A percentile compares a stretch with the other conserved stretches of the same genome.
phyloP scores from a whole-genome alignment of 2,329 filamentous ascomycete species.

The Dothistroma pini region DNA sequence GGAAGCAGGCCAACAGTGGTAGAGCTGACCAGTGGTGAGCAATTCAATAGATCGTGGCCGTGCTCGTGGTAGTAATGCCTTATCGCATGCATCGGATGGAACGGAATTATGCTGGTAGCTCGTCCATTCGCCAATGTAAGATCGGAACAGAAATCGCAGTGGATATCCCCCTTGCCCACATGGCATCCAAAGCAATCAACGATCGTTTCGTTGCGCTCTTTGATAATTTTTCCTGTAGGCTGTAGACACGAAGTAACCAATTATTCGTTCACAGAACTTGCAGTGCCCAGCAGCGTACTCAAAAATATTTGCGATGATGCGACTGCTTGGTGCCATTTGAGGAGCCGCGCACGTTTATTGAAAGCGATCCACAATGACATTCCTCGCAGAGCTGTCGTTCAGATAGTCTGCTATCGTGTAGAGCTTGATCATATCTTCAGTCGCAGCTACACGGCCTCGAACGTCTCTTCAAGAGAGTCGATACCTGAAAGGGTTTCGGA shows the following conservation, averaged over 20 bases:
- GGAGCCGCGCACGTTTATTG: not conserved
- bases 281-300: not conserved
- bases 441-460: not conserved
- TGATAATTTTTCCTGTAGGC: not conserved
- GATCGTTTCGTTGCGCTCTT: not conserved
- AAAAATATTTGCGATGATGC: not conserved
- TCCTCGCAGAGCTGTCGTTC: not conserved
- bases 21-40: not conserved
- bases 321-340: not conserved
- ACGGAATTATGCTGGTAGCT: not conserved
- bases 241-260: not conserved
- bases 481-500: too few species aligned
- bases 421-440: not conserved
- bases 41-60: not conserved
- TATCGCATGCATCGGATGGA: not conserved
- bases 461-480: not conserved
- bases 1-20: not conserved
- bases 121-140: not conserved
- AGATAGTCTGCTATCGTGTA: not conserved
- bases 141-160: not conserved
- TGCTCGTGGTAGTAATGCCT: not conserved
- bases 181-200: not conserved
- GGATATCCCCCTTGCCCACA: not conserved
- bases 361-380: not conserved
- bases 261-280: not conserved